Evolutionary conservation across 768 basidiomycete species (phyloP), one percentile per base, ranked within the genome.

Genomic region (Asterophora lycoperdoides): DNA sequence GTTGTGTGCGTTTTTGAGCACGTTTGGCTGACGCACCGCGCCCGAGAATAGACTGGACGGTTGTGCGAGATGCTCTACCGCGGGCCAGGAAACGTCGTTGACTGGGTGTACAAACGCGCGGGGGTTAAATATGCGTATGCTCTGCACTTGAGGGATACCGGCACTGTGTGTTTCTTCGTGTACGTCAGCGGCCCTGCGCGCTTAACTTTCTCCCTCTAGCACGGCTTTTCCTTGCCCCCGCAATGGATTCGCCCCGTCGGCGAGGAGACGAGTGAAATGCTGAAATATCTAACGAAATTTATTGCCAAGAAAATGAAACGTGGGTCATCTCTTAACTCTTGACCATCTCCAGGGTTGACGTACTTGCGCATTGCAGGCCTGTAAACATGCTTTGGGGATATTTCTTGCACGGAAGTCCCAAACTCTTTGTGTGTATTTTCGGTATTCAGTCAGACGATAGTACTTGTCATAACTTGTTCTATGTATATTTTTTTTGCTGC

Each of bases 161-260:
- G 86, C 8, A 83, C 83, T 2, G 83, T 84, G 51, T 60, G 82
- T 70, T 44, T 29, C 29, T 32, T 28, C 41, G 14, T 52, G 28
- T 38, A 17, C 9, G 18, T 17, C 9, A n/a, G 28, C 10, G 19
- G 32, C 35, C n/a, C 14, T 3, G n/a, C 9, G 30, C 13, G 33
- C 17, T 52, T 17, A 30, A n/a, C 19, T 36, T 3, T 18, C 15
- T 4, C n/a, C 17, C 38, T 26, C 36, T 55, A 87, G 86, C 89
- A 86, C 57, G 89, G 89, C 3, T 92, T 89, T 68, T 67, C 84
- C 6, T 68, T 92, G 2, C 90, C 90, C 0, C 67, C 81, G 0
- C 68, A 69, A 41, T 81, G 79, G 78, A 91, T 93, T 54, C 70
- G 84, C 6, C 86, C 89, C 0, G 83, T 87, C 2, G 89, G 87